phyloP scores from a whole-genome alignment of 176 grass and related monocot genomes.

The Oryza rufipogon region DNA sequence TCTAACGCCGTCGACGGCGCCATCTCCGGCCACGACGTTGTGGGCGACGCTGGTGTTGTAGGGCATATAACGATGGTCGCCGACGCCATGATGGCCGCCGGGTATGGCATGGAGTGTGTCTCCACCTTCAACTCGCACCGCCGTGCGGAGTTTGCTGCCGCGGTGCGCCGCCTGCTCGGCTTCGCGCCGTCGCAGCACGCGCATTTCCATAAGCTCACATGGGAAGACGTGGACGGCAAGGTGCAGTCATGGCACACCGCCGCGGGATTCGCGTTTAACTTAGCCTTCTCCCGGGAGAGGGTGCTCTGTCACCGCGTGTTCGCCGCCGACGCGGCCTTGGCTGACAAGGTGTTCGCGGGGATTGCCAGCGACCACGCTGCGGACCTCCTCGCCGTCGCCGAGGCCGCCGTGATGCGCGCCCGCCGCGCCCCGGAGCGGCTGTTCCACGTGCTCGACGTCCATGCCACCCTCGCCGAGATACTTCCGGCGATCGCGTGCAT shows the following conservation, averaged over 20 bases:
- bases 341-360: constrained; percentile 54
- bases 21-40: neutral
- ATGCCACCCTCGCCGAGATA: constrained; percentile 40
- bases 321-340: neutral
- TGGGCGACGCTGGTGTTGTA: too few species aligned
- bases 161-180: constrained; percentile 51
- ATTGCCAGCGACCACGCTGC: constrained; percentile 48
- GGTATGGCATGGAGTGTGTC: constrained; percentile 79
- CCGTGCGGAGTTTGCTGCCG: constrained; percentile 11
- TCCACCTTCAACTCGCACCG: constrained; percentile 53
- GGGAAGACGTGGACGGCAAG: constrained; percentile 48
- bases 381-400: constrained; percentile 44
- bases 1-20: neutral
- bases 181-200: constrained; percentile 21
- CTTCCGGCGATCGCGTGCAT: constrained; percentile 43
- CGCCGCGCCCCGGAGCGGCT: constrained; percentile 59
- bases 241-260: constrained; percentile 60
- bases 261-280: constrained; percentile 34
- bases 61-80: constrained; percentile 11
- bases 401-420: constrained; percentile 38
- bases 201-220: constrained; percentile 50
- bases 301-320: constrained; percentile 61
- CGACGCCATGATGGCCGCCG: constrained; percentile 66
- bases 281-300: constrained; percentile 45
- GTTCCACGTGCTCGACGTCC: constrained; percentile 75